Base-by-base conservation (phyloP, 2,329 filamentous ascomycete genomes). In the Dactylellina haptotyla region DNA sequence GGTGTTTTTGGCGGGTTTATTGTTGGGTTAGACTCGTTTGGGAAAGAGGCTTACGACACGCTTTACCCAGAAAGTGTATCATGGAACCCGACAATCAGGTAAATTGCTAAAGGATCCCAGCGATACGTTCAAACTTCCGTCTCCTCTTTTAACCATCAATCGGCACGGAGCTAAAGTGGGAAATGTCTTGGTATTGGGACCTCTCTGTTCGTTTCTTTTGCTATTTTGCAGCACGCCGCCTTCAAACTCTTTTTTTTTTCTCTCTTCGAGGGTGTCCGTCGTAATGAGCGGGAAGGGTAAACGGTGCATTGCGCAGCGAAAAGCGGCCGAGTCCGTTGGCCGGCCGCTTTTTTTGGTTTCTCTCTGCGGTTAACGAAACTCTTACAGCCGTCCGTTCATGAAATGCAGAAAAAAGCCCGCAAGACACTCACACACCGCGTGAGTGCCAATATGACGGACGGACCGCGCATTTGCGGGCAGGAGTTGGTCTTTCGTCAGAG, bases 51-150 rank as follows among this genome's bases (percentile, higher is more conserved):
- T 63, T 58, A 51, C 41, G 30, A 51, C 43, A 57, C 48, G 66
- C 66, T 63, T 64, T 58, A 58, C 66, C 66, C 26, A 57, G 66
- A 57, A 43, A 16, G 23, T 56, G 12, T 26, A 56, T 18, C 37
- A 39, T 62, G 50, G 66, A 58, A 71, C 66, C 66, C 66, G 58
- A 63, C 66, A 63, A 50, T 63, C 48, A 57, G 66, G 66, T 71
- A 71, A 71, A 71, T 71, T 71, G 41, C 53, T 32, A 64, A 71
- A 58, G 66, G 51, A 57, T 57, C 57, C 50, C 56, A 66, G 62
- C 62, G 62, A 51, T 51, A 25, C 37, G 63, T 58, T 67, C 63
- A 67, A 45, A 67, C 43, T 67, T 67, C 63, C 63, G 63, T 67
- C 63, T 67, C 53, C 63, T 56, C 41, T 59, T 67, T 67, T 59